Evolutionary conservation across 495 filamentous ascomycete species (phyloP), one percentile per base, ranked within the genome.

Genomic region (Astrothelium macrocarpum): DNA sequence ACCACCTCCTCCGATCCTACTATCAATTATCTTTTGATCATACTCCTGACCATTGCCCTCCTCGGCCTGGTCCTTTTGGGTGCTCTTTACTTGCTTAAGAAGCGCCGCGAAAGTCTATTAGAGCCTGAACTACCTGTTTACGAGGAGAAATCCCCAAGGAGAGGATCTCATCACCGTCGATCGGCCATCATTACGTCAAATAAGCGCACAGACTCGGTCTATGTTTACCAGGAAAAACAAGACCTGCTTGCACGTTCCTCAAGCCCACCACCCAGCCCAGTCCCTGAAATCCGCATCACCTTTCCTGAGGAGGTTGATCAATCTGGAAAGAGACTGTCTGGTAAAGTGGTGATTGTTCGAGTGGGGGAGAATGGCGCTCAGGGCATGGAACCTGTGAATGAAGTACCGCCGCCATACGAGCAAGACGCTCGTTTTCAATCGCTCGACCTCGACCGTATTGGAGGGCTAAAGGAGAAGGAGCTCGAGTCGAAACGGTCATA

Each of bases 201-300:
- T 80, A 87, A 78, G 53, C 82, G 82, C 60, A 76, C 79, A 34
- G 85, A 87, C 34, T 89, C 86, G 65, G 80, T 90, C 63, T 78
- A 87, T 59, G 82, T 93, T 64, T 87, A 87, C 71, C 85, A 87
- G 67, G 88, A 90, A 73, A 84, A 89, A 74, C 78, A 80, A 65
- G 81, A 83, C 61, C 82, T 95, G 68, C 84, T 94, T 65, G 81
- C 84, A 49, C 87, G 87, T 73, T 88, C 89, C 26, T 80, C 81
- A 53, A 85, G 82, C 46, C 89, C 90, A 18, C 90, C 91, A 31
- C 75, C 86, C 53, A 91, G 89, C 63, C 90, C 81, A 62, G 84
- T 97, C 14, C 94, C 94, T 12, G 90, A 97, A 76, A 98, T 98
- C 71, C 90, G 92, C 74, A 96, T 98, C 71, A 98, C 94, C 0